These are phyloP conservation scores for Penicillium polonicum DNA, from an alignment of 2,329 filamentous ascomycete species.

Conservation along the genomic window DNA sequence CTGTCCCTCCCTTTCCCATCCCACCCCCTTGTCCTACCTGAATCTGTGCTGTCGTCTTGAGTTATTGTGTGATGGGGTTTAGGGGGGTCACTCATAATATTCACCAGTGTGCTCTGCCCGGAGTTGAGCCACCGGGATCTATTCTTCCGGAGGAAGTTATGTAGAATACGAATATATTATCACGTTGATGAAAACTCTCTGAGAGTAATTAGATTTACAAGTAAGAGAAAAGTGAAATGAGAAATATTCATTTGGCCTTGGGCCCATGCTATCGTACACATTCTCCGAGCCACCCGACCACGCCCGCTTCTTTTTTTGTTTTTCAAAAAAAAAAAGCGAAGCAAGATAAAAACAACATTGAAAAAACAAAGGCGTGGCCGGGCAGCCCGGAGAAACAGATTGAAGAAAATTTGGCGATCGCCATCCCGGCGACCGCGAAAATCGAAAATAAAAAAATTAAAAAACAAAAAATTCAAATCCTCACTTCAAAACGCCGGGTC, in stretches of 20 bases:
- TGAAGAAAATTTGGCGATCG: not conserved
- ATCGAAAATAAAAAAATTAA: not conserved
- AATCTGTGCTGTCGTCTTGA: not conserved
- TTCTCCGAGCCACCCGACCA: slow-evolving; percentile 16
- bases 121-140: slow-evolving; percentile 4
- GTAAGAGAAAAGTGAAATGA: not conserved
- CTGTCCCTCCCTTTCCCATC: not conserved
- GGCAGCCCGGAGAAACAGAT: slow-evolving; percentile 9
- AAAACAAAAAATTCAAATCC: not conserved
- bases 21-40: not conserved
- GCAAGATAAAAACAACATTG: slow-evolving; percentile 1
- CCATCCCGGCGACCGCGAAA: not conserved
- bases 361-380: slow-evolving; percentile 4
- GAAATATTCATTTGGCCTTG: slow-evolving; percentile 14
- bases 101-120: slow-evolving; percentile 12
- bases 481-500: slow-evolving; percentile 9
- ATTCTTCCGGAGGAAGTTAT: slow-evolving; percentile 12
- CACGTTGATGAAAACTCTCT: not conserved
- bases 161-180: slow-evolving; percentile 24
- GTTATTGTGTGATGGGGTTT: not conserved
- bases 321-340: slow-evolving; percentile 6
- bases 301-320: slow-evolving; percentile 8
- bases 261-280: slow-evolving; percentile 25
- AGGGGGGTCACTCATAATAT: not conserved
- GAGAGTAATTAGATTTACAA: not conserved